A percentile compares a stretch with the other conserved stretches of the same genome.
These are phyloP conservation scores for Hapsidospora chrysogenum DNA, from an alignment of 495 filamentous ascomycete species.

Conservation along the genomic window DNA sequence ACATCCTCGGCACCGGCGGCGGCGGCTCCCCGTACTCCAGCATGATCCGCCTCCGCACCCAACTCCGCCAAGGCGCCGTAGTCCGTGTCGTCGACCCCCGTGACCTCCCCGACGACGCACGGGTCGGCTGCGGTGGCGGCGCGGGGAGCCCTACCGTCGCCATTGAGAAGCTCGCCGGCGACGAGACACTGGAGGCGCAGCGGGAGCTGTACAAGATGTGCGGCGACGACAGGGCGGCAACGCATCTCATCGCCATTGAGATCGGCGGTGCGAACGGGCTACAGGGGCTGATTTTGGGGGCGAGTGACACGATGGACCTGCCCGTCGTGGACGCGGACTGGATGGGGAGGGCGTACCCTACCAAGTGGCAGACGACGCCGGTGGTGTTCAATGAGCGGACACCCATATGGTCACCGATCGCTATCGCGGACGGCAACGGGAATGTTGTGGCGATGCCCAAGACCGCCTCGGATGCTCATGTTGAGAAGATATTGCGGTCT, in stretches of 20 bases:
- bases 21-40: slow-evolving; percentile 33
- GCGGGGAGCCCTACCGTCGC: slow-evolving; percentile 32
- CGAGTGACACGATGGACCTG: slow-evolving; percentile 27
- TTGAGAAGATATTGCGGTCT: slow-evolving; percentile 22
- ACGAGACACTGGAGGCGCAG: slow-evolving; percentile 33
- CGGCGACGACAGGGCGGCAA: slow-evolving; percentile 7
- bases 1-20: slow-evolving; percentile 45
- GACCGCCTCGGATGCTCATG: slow-evolving; percentile 19
- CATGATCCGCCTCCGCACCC: slow-evolving; percentile 24
- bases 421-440: slow-evolving; percentile 33
- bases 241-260: slow-evolving; percentile 31
- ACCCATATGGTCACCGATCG: slow-evolving; percentile 24
- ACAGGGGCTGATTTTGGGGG: slow-evolving; percentile 33
- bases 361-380: slow-evolving; percentile 38
- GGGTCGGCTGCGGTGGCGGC: slow-evolving; percentile 27
- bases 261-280: slow-evolving; percentile 40
- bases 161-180: slow-evolving; percentile 33
- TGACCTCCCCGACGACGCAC: slow-evolving; percentile 25
- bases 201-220: slow-evolving; percentile 25
- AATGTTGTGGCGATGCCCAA: slow-evolving; percentile 25
- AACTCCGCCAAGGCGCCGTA: slow-evolving; percentile 25
- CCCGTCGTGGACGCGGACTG: slow-evolving; percentile 38
- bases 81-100: slow-evolving; percentile 27
- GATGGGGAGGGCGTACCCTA: slow-evolving; percentile 41
- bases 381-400: slow-evolving; percentile 32